Evolutionary conservation across 257 asterid species (phyloP), one percentile per base, ranked within the genome.

Genomic region (Rubia yunnanensis): DNA sequence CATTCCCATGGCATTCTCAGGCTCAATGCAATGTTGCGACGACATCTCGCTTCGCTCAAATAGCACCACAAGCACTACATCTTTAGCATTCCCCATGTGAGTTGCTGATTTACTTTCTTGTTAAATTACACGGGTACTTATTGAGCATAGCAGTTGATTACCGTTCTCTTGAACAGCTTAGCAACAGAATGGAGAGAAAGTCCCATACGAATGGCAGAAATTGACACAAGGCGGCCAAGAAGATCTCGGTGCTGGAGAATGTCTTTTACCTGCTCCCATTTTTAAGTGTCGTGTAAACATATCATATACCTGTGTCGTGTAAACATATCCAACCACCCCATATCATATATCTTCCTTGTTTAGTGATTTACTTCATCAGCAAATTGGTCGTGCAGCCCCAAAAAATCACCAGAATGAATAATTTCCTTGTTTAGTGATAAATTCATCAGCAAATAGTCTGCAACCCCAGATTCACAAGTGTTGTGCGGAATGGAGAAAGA

Each of bases 81-180:
- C 81, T 53, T 76, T 76, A 52, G 81, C 81, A 22, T 76, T 76
- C 52, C 81, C 81, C 14, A 18, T 68, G 81, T 76, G 63, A 72
- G 77, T 72, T 72, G 50, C 36, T 32, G 36, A 9, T 39, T 38
- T 28, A 5, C 34, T 0, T 35, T 34, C n/a, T 31, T 52, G 0
- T 15, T 4, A n/a, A n/a, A n/a, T 14, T 3, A n/a, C 1, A 11
- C 52, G 22, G 17, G 3, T 3, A 26, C 13, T 11, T 4, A 2
- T 60, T 8, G 39, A 22, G 32, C 20, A 24, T 27, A 9, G 14
- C 6, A 52, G 32, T 9, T 13, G 15, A 18, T 31, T 77, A 55
- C 22, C 17, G 57, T 27, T 22, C 8, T 31, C 22, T 54, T 39
- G 57, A 52, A 28, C 75, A 76, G 81, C 68, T 46, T 72, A 59